A percentile compares a stretch with the other conserved stretches of the same genome.
These are phyloP conservation scores for Huntiella abstrusa DNA, from an alignment of 2,329 filamentous ascomycete species.

Conservation along the genomic window DNA sequence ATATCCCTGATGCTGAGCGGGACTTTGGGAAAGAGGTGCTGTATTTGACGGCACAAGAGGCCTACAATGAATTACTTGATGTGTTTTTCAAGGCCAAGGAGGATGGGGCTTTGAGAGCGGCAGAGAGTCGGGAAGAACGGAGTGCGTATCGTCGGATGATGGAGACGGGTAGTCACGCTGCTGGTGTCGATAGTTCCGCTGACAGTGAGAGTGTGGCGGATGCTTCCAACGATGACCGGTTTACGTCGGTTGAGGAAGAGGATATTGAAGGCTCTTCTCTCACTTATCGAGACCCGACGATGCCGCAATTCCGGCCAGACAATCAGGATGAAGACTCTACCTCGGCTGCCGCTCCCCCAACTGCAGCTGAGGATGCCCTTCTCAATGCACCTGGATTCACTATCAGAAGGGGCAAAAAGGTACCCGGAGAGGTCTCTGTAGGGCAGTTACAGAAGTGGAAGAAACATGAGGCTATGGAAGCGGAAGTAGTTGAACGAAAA, in stretches of 20 bases:
- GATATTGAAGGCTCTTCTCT: neutral
- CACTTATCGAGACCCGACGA: slow-evolving; percentile 35
- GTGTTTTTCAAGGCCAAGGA: slow-evolving; percentile 68
- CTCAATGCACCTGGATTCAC: slow-evolving; percentile 2
- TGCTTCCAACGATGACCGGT: neutral
- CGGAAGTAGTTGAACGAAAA: slow-evolving; percentile 50
- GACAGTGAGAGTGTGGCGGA: neutral
- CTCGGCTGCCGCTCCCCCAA: neutral
- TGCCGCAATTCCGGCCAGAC: slow-evolving; percentile 52
- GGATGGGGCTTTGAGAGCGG: slow-evolving; percentile 50
- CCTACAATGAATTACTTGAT: slow-evolving; percentile 83
- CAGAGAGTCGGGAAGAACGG: slow-evolving; percentile 42
- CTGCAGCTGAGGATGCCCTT: neutral
- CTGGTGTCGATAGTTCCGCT: neutral
- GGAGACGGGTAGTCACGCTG: slow-evolving; percentile 18
- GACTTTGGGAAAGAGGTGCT: slow-evolving; percentile 77
- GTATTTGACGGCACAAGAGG: slow-evolving; percentile 80
- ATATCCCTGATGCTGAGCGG: slow-evolving; percentile 60
- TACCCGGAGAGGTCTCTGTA: too few species aligned
- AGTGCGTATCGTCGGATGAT: slow-evolving; percentile 34
- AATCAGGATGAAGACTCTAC: slow-evolving; percentile 14
- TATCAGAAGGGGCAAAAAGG: too few species aligned
- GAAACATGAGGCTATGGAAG: slow-evolving; percentile 43
- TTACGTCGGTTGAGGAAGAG: neutral
- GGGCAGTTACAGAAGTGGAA: slow-evolving; percentile 29